Evolutionary conservation across 2,329 filamentous ascomycete species (phyloP).

Genomic region (Amauroascus niger): DNA sequence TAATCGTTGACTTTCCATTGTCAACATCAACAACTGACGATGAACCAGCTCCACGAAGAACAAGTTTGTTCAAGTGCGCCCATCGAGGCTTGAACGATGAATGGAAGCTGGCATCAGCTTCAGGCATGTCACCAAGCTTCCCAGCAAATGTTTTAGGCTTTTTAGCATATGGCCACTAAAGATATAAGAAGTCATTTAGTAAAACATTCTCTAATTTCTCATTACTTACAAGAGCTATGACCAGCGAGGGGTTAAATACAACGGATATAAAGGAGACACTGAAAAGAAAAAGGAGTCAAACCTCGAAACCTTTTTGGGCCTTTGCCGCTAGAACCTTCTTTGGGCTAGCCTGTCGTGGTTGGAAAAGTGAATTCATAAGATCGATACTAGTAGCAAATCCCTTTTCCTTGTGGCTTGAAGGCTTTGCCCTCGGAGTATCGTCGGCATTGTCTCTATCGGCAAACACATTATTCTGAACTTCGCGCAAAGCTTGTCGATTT

Average conservation of each 20-base stretch:
- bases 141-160: slow-evolving; percentile 58
- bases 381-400: slow-evolving; percentile 85
- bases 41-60: slow-evolving; percentile 43
- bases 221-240: slow-evolving; percentile 19
- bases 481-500: slow-evolving; percentile 63
- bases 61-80: slow-evolving; percentile 62
- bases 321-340: slow-evolving; percentile 49
- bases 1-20: neutral
- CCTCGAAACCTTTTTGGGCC: slow-evolving; percentile 70
- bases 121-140: slow-evolving; percentile 52
- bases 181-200: slow-evolving; percentile 28
- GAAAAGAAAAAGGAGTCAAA: slow-evolving; percentile 55
- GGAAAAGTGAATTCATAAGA: slow-evolving; percentile 89
- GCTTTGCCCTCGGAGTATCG: slow-evolving; percentile 25
- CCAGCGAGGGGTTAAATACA: slow-evolving; percentile 19
- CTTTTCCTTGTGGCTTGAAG: slow-evolving; percentile 32
- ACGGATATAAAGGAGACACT: slow-evolving; percentile 31
- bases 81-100: slow-evolving; percentile 68
- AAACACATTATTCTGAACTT: slow-evolving; percentile 52
- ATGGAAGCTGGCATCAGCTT: slow-evolving; percentile 59
- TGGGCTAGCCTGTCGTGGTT: slow-evolving; percentile 53
- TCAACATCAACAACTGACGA: neutral
- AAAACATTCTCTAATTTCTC: slow-evolving; percentile 32
- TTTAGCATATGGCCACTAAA: slow-evolving; percentile 80
- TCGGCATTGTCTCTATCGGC: slow-evolving; percentile 35